These are phyloP conservation scores for Sequoiadendron giganteum DNA, from an alignment of 75 land plant genomes.

Conservation along the genomic window DNA sequence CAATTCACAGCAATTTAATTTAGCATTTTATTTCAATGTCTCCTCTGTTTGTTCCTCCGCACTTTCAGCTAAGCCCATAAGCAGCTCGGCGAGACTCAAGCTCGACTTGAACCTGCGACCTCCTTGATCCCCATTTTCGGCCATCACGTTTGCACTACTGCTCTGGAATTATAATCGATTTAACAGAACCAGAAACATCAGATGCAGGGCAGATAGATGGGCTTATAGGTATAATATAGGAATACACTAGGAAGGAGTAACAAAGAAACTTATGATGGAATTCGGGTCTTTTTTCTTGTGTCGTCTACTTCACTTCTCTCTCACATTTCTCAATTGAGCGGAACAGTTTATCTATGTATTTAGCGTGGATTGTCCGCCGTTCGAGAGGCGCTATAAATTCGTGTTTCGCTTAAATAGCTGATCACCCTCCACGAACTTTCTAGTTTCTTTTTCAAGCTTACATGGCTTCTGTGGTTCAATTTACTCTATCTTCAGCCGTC, in stretches of 20 bases:
- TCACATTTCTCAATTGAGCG: not conserved
- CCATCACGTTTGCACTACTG: not conserved
- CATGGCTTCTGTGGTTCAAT: not conserved
- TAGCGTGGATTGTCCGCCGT: not conserved
- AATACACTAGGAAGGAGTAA: too few species aligned
- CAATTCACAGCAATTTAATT: too few species aligned
- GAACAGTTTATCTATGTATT: not conserved
- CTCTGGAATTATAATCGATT: not conserved
- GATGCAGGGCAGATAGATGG: not conserved
- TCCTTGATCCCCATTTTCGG: not conserved
- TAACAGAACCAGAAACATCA: not conserved
- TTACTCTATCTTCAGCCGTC: not conserved
- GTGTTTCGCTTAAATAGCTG: not conserved
- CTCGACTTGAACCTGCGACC: not conserved
- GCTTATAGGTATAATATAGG: too few species aligned
- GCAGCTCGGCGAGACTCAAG: constrained; percentile 11
- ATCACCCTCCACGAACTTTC: not conserved
- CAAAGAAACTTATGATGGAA: not conserved
- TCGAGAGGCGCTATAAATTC: not conserved
- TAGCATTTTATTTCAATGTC: not conserved
- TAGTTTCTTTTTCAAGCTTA: not conserved
- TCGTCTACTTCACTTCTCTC: not conserved
- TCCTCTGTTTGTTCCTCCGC: not conserved
- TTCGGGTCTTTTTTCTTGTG: not conserved
- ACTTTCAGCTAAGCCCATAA: constrained; percentile 13